A percentile compares a stretch with the other conserved stretches of the same genome.
Evolutionary conservation across 2,329 filamentous ascomycete species (phyloP).

Genomic region (Fusarium sp.): DNA sequence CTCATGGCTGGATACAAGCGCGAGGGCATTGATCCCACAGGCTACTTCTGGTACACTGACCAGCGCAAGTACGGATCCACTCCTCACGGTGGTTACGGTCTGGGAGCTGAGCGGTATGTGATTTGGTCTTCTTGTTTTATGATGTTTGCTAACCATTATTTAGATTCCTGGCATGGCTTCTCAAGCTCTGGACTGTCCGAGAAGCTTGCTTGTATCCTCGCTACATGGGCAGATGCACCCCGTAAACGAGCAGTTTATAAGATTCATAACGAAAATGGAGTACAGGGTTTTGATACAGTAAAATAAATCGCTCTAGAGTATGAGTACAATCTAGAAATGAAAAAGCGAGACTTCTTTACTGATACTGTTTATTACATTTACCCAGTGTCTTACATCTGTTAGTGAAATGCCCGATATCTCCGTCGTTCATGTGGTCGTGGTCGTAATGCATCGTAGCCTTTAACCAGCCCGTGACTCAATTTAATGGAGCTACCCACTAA

Average conservation of each 20-base stretch:
- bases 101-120: conserved; percentile 81
- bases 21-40: conserved; percentile 84
- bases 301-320: conserved; percentile 27
- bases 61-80: conserved; percentile 93
- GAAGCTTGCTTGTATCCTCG: conserved; percentile 80
- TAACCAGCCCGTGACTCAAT: conserved; percentile 8
- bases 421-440: background rate
- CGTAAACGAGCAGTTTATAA: conserved; percentile 58
- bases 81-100: conserved; percentile 91
- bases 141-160: conserved; percentile 9
- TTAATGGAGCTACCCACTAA: conserved; percentile 26
- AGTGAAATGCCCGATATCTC: conserved; percentile 25
- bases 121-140: background rate
- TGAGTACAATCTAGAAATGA: conserved; percentile 19
- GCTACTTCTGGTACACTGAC: conserved; percentile 99
- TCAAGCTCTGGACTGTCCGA: conserved; percentile 74
- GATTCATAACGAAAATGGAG: conserved; percentile 34
- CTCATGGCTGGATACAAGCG: conserved; percentile 88
- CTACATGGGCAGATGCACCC: conserved; percentile 85
- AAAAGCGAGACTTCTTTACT: conserved; percentile 34
- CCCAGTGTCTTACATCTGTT: background rate
- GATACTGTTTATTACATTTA: background rate
- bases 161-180: conserved; percentile 70
- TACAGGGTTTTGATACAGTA: conserved; percentile 28
- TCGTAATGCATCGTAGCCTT: conserved; percentile 23